phyloP scores from a whole-genome alignment of 495 filamentous ascomycete genomes.

The Neurospora sp. region DNA sequence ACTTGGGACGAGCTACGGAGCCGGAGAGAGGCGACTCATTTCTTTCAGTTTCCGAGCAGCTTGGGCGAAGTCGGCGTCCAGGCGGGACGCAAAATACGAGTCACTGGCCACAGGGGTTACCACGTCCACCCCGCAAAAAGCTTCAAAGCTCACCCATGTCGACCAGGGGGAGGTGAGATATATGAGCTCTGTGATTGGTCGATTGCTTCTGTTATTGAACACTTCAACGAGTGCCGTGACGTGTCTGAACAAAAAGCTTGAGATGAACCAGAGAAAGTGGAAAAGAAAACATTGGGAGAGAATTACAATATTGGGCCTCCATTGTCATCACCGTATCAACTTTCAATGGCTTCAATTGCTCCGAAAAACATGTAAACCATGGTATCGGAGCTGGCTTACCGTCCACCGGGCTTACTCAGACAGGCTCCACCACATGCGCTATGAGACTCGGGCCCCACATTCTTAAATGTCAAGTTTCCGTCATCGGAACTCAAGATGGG shows the following conservation, averaged over 20 bases:
- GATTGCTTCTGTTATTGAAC: background rate
- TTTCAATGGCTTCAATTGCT: background rate
- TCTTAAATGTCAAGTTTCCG: conserved; percentile 2
- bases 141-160: background rate
- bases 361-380: background rate
- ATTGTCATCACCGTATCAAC: background rate
- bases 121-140: conserved; percentile 19
- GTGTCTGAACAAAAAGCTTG: background rate
- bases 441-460: background rate
- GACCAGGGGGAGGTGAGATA: conserved; percentile 7
- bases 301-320: background rate
- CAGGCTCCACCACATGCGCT: background rate
- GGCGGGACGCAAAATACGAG: conserved; percentile 7
- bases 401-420: background rate
- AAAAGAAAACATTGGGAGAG: background rate
- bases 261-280: background rate
- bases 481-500: conserved; percentile 6
- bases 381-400: background rate
- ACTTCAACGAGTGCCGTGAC: background rate
- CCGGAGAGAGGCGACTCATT: background rate
- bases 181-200: conserved; percentile 23
- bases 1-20: background rate
- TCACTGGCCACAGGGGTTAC: conserved; percentile 8
- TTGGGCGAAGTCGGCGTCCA: conserved; percentile 23
- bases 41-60: background rate